Base-by-base conservation (phyloP, 768 basidiomycete species). In the Hericium erinaceus region DNA sequence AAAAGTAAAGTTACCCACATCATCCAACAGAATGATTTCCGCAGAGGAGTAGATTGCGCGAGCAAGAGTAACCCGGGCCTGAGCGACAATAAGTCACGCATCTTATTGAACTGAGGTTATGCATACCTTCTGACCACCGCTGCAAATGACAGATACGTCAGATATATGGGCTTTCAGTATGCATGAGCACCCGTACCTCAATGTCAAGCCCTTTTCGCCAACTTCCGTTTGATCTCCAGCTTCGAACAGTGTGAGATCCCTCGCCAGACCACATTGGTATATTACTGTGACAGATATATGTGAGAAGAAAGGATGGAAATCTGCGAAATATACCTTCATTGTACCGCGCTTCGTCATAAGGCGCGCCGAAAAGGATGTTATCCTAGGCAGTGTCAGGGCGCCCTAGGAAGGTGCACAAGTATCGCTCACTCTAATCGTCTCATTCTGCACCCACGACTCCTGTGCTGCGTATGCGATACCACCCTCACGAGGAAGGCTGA, bases 381-480 rank as follows among this genome's bases (percentile, higher is more conserved):
- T 80, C 74, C 72, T 73, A 18, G n/a, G 44, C 4, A 4, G n/a
- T n/a, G 22, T 57, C 13, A 38, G 7, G 44, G 15, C 15, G 33
- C 26, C 13, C 24, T 18, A 40, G 33, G 39, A 39, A 33, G 24
- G 18, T 11, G 39, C 22, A 11, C 5, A 18, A 33, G 8, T 48
- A 4, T 18, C 7, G 56, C 72, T 49, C 51, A 82, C 84, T 66
- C 72, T 75, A 54, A 90, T 87, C 0, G 87, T 89, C 58, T 86
- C 87, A 61, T 90, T 92, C 67, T 85, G 80, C 2, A 92, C 83
- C 89, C 89, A 95, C 4, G 87, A 83, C 66, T 92, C 89, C 67
- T 95, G 91, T 3, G 86, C 85, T 6, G 86, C 86, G 66, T 89
- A 92, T 2, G 89, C 83, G 40, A 94, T 77, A 5, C 90, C 89